These are phyloP conservation scores for Sphaerulina musiva DNA, from an alignment of 2,329 filamentous ascomycete species.

Conservation along the genomic window DNA sequence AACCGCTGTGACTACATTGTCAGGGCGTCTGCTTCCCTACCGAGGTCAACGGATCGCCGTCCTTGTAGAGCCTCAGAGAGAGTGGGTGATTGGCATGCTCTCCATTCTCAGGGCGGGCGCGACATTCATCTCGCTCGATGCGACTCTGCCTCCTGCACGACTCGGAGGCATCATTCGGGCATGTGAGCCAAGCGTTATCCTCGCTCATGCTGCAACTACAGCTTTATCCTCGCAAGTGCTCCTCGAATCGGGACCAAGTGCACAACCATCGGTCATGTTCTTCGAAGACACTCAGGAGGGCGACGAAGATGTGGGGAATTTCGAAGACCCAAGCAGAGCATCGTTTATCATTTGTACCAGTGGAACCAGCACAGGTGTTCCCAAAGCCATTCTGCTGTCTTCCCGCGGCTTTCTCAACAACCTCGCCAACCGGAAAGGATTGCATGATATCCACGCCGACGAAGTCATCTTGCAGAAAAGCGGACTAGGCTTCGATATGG, in stretches of 20 bases:
- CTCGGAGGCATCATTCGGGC: constrained; percentile 10
- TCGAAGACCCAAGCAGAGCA: constrained; percentile 12
- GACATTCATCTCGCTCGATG: constrained; percentile 15
- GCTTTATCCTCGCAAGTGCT: neutral
- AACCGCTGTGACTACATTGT: neutral
- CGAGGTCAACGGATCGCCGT: constrained; percentile 12
- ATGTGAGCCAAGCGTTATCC: constrained; percentile 11
- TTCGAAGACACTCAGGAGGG: constrained; percentile 5
- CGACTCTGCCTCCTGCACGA: constrained; percentile 13
- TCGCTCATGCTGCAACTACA: constrained; percentile 12
- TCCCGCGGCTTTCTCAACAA: constrained; percentile 14
- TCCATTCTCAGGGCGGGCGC: constrained; percentile 11
- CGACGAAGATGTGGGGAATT: neutral
- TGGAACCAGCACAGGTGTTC: constrained; percentile 15
- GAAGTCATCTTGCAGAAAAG: constrained; percentile 36
- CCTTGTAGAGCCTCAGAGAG: constrained; percentile 11
- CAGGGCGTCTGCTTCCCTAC: constrained; percentile 3
- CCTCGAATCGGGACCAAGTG: neutral
- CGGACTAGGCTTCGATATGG: constrained; percentile 40
- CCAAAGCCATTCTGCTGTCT: constrained; percentile 17
- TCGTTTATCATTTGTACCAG: constrained; percentile 17
- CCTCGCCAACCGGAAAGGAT: constrained; percentile 7
- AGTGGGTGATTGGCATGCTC: constrained; percentile 15
- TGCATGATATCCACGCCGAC: constrained; percentile 7
- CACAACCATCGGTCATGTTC: neutral